Base-by-base conservation (phyloP, 192 early-diverging fungal species). In the Neocallimastix lanati region DNA sequence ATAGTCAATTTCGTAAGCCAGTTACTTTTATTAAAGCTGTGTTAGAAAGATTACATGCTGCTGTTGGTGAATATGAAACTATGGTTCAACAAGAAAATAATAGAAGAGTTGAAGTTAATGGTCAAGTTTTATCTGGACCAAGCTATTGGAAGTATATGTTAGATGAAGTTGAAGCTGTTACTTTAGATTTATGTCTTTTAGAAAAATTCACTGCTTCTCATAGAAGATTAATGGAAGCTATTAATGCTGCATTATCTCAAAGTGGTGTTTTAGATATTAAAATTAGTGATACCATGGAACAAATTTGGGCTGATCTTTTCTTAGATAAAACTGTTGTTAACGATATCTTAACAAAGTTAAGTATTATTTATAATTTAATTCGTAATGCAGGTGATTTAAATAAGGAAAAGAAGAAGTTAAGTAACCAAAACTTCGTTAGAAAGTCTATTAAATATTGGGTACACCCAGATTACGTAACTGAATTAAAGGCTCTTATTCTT, bases 401-500 rank as follows among this genome's bases (percentile, higher is more conserved):
- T 21, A 50, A 50, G 18, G 40, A 50, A 16, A 50, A 50, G 40
- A 50, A 50, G 21, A 50, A 50, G 18, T 50, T 50, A 50, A 50
- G 40, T 50, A 50, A 50, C 16, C 40, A 50, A 50, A 50, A 50
- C 40, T 50, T 50, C 16, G 40, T 50, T 21, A 50, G 40, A 50
- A 50, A 50, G 18, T 50, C 40, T 50, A 50, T 50, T 15, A 50
- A 50, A 18, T 50, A 50, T 6, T 50, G 40, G 40, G 40, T 50
- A 4, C 40, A 50, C 6, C 33, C 81, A 84, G 95, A 96, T 83
- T 96, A 98, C 85, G 92, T 98, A 29, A 91, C 94, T 82, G 95
- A 96, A 85, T 91, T 98, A 82, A 96, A 97, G 83, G 92, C 92
- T 58, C 91, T 91, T 78, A 93, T 98, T 28, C 88, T 98, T 21